phyloP scores from a whole-genome alignment of 768 basidiomycete species.

The Agrocybe pediades region DNA sequence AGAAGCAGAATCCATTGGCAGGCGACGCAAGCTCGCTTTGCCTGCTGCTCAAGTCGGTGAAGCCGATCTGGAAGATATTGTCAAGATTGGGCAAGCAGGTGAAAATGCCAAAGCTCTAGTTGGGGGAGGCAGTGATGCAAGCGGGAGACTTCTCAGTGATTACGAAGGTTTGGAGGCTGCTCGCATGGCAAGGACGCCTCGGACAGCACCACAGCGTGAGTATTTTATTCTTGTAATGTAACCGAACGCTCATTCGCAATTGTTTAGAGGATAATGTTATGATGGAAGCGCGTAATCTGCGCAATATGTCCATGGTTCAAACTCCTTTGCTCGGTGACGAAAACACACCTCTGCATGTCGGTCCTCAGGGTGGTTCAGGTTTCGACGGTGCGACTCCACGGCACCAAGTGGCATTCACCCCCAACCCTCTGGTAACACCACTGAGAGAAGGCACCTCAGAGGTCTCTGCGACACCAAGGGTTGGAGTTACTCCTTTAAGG shows the following conservation, averaged over 20 bases:
- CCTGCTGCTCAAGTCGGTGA: constrained; percentile 95
- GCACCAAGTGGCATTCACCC: constrained; percentile 88
- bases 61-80: constrained; percentile 93
- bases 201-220: constrained; percentile 92
- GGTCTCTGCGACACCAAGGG: constrained; percentile 54
- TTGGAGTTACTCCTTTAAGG: constrained; percentile 74
- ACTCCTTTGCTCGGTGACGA: constrained; percentile 96
- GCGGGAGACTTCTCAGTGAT: constrained; percentile 84
- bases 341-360: constrained; percentile 88
- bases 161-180: constrained; percentile 91
- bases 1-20: constrained; percentile 94
- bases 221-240: constrained; percentile 16
- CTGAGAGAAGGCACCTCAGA: constrained; percentile 48
- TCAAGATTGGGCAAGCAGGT: constrained; percentile 94
- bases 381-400: constrained; percentile 96
- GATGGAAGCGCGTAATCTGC: constrained; percentile 92
- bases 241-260: constrained; percentile 4
- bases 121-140: constrained; percentile 80
- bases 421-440: constrained; percentile 94
- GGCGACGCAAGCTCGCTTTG: constrained; percentile 80
- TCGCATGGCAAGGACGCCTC: constrained; percentile 89
- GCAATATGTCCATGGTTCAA: constrained; percentile 90
- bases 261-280: constrained; percentile 89
- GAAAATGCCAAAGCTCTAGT: constrained; percentile 89
- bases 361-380: constrained; percentile 80